Percentiles rank a stretch among this genome's conserved stretches.
Conservation (phyloP, 2,329 filamentous ascomycete species). For the Fusarium zealandicum region DNA sequence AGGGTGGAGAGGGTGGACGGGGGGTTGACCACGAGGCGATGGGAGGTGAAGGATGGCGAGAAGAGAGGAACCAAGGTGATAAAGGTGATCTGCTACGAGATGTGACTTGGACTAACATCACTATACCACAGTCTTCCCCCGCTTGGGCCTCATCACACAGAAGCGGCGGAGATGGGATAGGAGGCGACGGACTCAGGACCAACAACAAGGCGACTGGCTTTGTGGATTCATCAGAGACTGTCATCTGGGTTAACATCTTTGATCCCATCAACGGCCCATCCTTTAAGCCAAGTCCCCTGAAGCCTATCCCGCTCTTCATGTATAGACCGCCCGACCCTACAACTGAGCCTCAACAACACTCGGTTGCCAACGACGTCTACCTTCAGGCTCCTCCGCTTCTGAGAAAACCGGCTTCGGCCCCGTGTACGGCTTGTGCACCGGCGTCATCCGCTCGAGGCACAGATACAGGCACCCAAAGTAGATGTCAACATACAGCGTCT, state of each 20-base stretch:
- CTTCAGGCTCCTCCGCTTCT: conserved; percentile 16
- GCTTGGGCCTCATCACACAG: conserved; percentile 3
- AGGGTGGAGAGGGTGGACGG: conserved; percentile 55
- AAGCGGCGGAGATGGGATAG: conserved; percentile 8
- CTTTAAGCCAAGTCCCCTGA: conserved; percentile 58
- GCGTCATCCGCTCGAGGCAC: not conserved
- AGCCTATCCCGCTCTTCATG: conserved; percentile 61
- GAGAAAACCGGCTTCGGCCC: conserved; percentile 12
- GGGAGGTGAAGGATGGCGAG: conserved; percentile 46
- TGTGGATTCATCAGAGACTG: conserved; percentile 40
- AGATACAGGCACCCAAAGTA: not conserved
- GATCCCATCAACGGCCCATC: conserved; percentile 56
- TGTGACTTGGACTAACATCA: conserved; percentile 2
- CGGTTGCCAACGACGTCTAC: conserved; percentile 18
- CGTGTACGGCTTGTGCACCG: conserved; percentile 6
- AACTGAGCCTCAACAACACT: conserved; percentile 9
- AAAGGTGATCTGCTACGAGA: no score
- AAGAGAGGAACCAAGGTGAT: conserved; percentile 16
- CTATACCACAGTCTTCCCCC: conserved; percentile 1
- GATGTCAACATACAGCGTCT: conserved; percentile 2
- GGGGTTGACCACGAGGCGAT: conserved; percentile 54
- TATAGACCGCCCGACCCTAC: conserved; percentile 38
- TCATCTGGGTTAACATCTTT: conserved; percentile 58
- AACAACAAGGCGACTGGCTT: conserved; percentile 21
- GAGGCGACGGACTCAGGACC: conserved; percentile 6